Evolutionary conservation across 768 basidiomycete species (phyloP), one percentile per base, ranked within the genome.

Genomic region (Pleurotus eryngii): DNA sequence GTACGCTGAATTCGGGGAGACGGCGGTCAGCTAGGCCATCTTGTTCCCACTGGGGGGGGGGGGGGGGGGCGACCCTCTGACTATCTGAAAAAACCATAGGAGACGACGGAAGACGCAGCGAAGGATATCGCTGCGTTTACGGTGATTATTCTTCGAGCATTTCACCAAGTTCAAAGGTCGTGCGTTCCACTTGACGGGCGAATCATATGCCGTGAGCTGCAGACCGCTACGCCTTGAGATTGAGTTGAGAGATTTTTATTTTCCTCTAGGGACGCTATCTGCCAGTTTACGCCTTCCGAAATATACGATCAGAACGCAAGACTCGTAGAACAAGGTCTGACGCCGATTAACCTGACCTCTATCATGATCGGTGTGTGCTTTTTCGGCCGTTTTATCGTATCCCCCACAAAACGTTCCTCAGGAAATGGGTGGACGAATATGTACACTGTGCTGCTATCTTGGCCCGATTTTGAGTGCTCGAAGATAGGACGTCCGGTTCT

Each of bases 201-300:
- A 92, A 69, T 91, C 87, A 0, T 92, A 92, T 61, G 90, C 82
- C 1, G 90, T 89, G 59, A 57, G 82, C 63, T 46, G 42, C 27
- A 42, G 24, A 27, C 9, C 7, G 47, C 72, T n/a, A 18, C 7
- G 15, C 55, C 17, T 46, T 27, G 3, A 43, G 49, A 15, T 46
- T 6, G 57, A 27, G 35, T 27, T 61, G 17, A 14, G 30, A 48
- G 20, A 17, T 14, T 27, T 24, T 35, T 50, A 17, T 14, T 27
- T 24, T 35, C 55, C 15, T 14, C 6, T 51, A 87, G 87, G 86
- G 87, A 4, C 81, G 84, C 11, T 88, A 89, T 63, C 73, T 89
- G 1, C 88, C 86, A 0, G 72, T 87, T 1, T 93, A 92, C 60
- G 91, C 89, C 0, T 79, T 79, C 87, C n/a, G 85, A 85, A 38